Conservation (phyloP, 106 monocot genomes). For the Allium fistulosum region DNA sequence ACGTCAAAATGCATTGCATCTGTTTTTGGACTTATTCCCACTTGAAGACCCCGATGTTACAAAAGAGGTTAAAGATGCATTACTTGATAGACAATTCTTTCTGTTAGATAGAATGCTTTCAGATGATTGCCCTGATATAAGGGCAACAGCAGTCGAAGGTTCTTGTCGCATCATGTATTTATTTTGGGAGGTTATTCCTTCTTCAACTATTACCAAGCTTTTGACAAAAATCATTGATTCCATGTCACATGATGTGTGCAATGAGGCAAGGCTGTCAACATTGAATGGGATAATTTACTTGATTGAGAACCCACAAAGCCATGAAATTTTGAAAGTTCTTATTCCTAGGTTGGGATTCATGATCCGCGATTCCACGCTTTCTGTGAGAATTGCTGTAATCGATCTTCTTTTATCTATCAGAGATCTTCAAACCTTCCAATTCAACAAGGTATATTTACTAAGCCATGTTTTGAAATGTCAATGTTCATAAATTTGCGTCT, state of each 20-base stretch:
- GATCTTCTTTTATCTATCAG: slow-evolving; percentile 77
- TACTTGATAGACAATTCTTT: slow-evolving; percentile 81
- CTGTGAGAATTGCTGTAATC: slow-evolving; percentile 55
- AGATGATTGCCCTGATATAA: slow-evolving; percentile 83
- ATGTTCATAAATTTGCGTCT: no score
- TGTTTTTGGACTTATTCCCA: slow-evolving; percentile 90
- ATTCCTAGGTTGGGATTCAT: slow-evolving; percentile 65
- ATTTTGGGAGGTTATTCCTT: slow-evolving; percentile 97
- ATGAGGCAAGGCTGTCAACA: slow-evolving; percentile 70
- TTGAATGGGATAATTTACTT: slow-evolving; percentile 77
- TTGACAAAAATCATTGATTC: slow-evolving; percentile 64
- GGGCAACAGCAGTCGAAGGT: slow-evolving; percentile 79
- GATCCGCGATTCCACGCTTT: slow-evolving; percentile 62
- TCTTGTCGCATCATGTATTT: slow-evolving; percentile 75
- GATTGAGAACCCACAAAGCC: slow-evolving; percentile 82
- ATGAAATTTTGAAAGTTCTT: slow-evolving; percentile 85
- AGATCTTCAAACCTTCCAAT: slow-evolving; percentile 62
- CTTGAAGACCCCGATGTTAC: slow-evolving; percentile 88
- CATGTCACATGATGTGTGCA: slow-evolving; percentile 56
- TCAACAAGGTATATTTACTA: slow-evolving; percentile 46
- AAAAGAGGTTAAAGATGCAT: slow-evolving; percentile 65
- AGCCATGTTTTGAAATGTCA: neutral
- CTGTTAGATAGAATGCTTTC: slow-evolving; percentile 69
- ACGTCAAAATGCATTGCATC: slow-evolving; percentile 70
- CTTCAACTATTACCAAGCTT: slow-evolving; percentile 64